Evolutionary conservation across 2,329 filamentous ascomycete genomes (phyloP), one percentile per base, ranked within the genome.

Genomic region (Colletotrichum limetticola): DNA sequence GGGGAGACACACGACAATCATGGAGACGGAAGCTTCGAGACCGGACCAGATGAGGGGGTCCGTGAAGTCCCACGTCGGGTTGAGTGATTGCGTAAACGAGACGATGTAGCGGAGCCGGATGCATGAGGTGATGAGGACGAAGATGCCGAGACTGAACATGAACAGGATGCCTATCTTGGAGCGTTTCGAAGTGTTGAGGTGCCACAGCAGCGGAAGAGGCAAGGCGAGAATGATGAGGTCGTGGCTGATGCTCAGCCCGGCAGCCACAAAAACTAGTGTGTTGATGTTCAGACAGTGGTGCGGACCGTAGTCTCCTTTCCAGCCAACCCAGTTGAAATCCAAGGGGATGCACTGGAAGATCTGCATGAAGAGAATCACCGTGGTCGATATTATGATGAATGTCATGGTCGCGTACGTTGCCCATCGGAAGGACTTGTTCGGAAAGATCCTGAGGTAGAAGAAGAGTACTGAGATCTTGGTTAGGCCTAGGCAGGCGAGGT

Each of bases 21-120:
- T 79, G n/a, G 84, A 81, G 0, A 83, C 79, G 1, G 84, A 80
- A 5, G 85, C 78, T 75, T 86, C 85, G 30, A 86, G 75, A 2
- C 83, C 83, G 2, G 82, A 83, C 85, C 84, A 86, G 59, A 86
- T 78, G n/a, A 85, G 72, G 6, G 79, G 77, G 71, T 84, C 79
- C 9, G 81, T 82, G 55, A 84, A 83, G 75, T 85, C 82, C 83
- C 82, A 85, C 0, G 82, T 82, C 11, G 84, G 82, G 58, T 85
- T 84, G 12, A 75, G 70, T n/a, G 79, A 82, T 12, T 75, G 74
- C 16, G 79, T 80, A 69, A 82, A 82, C 3, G 73, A 61, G 19
- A 81, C 75, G 32, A 84, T 75, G 63, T 82, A 82, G 55, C 78
- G 78, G 26, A 86, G 78, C 1, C 83, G 78, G 26, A 82, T 73